Percentiles rank a stretch among this genome's conserved stretches.
Evolutionary conservation across 176 grass and related monocot genomes (phyloP).

Genomic region (Dendrocalamus sinicus): DNA sequence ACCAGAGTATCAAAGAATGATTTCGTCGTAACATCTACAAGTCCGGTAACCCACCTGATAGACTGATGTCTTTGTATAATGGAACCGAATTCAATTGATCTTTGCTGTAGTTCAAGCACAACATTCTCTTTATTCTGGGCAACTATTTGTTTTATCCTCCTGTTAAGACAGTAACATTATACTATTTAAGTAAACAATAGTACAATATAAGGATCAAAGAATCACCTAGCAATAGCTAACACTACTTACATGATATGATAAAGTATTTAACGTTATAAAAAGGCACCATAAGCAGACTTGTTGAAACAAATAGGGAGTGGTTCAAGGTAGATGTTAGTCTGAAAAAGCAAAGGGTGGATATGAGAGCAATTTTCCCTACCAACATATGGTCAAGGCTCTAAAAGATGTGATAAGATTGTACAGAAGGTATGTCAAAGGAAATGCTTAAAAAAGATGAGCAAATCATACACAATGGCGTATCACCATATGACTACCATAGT

Average conservation of each 20-base stretch:
- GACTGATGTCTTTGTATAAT: constrained; percentile 91
- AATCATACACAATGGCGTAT: not conserved
- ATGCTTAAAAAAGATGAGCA: constrained; percentile 2
- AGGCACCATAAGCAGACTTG: not conserved
- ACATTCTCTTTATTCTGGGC: constrained; percentile 76
- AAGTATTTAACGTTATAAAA: constrained; percentile 28
- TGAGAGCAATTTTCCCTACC: not conserved
- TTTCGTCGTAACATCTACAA: not conserved
- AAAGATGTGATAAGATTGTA: constrained; percentile 11
- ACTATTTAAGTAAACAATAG: constrained; percentile 29
- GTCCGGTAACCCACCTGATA: constrained; percentile 68
- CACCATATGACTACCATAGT: constrained; percentile 2
- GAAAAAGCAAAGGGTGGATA: not conserved
- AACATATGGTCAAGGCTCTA: not conserved
- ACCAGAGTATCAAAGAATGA: constrained; percentile 2
- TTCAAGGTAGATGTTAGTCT: not conserved
- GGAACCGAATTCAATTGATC: constrained; percentile 95
- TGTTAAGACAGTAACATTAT: constrained; percentile 44
- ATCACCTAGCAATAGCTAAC: constrained; percentile 6
- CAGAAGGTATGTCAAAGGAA: constrained; percentile 12
- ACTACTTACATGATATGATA: constrained; percentile 1
- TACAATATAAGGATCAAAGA: not conserved
- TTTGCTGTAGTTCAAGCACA: constrained; percentile 94
- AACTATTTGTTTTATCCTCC: constrained; percentile 87
- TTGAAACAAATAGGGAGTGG: constrained; percentile 7